Evolutionary conservation across 2,329 filamentous ascomycete genomes (phyloP).

Genomic region (Gliomastix tumulicola): DNA sequence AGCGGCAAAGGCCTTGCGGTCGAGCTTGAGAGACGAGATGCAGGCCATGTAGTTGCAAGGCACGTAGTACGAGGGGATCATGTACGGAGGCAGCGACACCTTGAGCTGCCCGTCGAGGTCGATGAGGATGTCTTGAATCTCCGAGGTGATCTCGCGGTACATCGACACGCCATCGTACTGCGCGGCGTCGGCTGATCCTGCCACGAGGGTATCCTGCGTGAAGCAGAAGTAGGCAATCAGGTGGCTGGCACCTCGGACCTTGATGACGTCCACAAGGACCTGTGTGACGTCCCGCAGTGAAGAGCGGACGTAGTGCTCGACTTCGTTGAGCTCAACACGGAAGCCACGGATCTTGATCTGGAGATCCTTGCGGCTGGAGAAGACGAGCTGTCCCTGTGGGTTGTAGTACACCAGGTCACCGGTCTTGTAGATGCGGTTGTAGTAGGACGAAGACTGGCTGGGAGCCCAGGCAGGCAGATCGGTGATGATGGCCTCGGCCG

Average conservation of each 20-base stretch:
- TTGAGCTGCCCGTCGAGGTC: slow-evolving; percentile 2
- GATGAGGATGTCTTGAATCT: background rate
- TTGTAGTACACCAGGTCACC: slow-evolving; percentile 3
- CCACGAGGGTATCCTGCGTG: background rate
- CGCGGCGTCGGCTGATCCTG: background rate
- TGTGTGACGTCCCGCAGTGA: background rate
- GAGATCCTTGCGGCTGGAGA: slow-evolving; percentile 13
- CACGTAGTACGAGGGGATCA: slow-evolving; percentile 8
- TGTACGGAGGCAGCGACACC: slow-evolving; percentile 6
- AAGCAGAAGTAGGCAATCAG: slow-evolving; percentile 1
- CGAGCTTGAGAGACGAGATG: slow-evolving; percentile 6
- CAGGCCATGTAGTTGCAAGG: slow-evolving; percentile 5
- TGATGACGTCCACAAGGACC: slow-evolving; percentile 6
- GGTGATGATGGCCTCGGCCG: slow-evolving; percentile 11
- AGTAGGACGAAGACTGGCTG: background rate
- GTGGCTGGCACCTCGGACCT: background rate
- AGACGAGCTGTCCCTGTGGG: slow-evolving; percentile 1
- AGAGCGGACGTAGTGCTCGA: slow-evolving; percentile 4
- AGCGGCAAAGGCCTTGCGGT: slow-evolving; percentile 2
- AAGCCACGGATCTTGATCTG: slow-evolving; percentile 45
- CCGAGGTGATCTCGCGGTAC: background rate
- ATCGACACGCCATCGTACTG: slow-evolving; percentile 3
- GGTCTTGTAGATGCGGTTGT: slow-evolving; percentile 8
- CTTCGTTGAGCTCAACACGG: slow-evolving; percentile 31
- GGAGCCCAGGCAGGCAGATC: background rate